These are phyloP conservation scores for Meripilus lineatus DNA, from an alignment of 1,284 basidiomycete genomes.

Conservation along the genomic window DNA sequence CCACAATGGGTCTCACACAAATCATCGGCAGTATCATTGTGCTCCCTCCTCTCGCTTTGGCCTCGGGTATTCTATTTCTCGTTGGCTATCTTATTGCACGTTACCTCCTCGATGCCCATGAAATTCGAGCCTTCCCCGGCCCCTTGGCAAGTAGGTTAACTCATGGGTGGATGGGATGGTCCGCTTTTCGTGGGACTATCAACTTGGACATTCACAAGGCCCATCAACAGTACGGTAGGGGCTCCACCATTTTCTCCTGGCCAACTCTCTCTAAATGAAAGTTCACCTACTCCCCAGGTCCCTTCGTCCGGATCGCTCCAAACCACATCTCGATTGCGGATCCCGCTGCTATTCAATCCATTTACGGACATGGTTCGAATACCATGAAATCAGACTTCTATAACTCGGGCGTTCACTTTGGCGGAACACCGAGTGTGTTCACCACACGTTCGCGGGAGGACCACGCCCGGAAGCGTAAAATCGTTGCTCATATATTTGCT, in stretches of 20 bases:
- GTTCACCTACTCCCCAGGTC: slow-evolving; percentile 21
- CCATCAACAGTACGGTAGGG: slow-evolving; percentile 42
- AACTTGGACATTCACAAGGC: slow-evolving; percentile 37
- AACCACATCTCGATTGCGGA: slow-evolving; percentile 46
- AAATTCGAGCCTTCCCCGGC: slow-evolving; percentile 34
- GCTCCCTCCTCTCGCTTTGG: no score
- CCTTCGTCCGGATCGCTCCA: slow-evolving; percentile 44
- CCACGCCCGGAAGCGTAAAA: slow-evolving; percentile 46
- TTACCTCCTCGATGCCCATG: slow-evolving; percentile 26
- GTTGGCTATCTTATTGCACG: slow-evolving; percentile 19
- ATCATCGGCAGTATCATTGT: no score
- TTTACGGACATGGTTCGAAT: slow-evolving; percentile 35
- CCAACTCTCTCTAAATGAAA: neutral
- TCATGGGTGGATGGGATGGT: slow-evolving; percentile 41
- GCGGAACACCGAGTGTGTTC: slow-evolving; percentile 31
- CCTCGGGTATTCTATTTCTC: neutral
- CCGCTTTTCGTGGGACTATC: slow-evolving; percentile 35
- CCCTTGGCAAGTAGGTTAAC: slow-evolving; percentile 41
- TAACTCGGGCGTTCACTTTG: slow-evolving; percentile 37
- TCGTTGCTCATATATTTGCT: slow-evolving; percentile 41
- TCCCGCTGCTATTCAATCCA: slow-evolving; percentile 36
- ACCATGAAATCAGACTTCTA: slow-evolving; percentile 37
- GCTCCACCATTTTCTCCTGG: neutral
- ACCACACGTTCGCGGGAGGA: slow-evolving; percentile 45
- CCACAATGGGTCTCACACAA: no score